Conservation (phyloP, 192 early-diverging fungal species). For the Coemansia sp. region DNA sequence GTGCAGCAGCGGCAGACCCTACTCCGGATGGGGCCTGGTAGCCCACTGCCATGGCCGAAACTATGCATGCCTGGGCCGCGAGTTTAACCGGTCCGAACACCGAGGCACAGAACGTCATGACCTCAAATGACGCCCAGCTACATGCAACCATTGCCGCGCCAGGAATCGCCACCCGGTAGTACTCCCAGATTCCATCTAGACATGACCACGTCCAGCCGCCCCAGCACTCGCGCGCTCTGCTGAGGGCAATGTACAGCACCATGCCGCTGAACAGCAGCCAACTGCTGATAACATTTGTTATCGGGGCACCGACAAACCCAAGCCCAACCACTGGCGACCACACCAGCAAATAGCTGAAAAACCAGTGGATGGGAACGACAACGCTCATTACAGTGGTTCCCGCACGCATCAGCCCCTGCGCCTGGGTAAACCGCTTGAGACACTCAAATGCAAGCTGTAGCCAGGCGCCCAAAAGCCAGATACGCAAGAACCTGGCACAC, state of each 20-base stretch:
- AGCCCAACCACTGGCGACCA: constrained; percentile 47
- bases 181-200: constrained; percentile 54
- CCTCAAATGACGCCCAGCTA: constrained; percentile 79
- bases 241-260: constrained; percentile 49
- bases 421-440: constrained; percentile 74
- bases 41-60: constrained; percentile 60
- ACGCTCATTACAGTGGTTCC: constrained; percentile 25
- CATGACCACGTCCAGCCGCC: constrained; percentile 69
- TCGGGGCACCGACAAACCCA: constrained; percentile 65
- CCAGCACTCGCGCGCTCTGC: constrained; percentile 56
- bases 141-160: constrained; percentile 74
- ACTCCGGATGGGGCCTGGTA: constrained; percentile 67
- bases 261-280: constrained; percentile 54
- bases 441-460: constrained; percentile 76
- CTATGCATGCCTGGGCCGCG: constrained; percentile 71
- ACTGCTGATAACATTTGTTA: constrained; percentile 58
- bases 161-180: constrained; percentile 68
- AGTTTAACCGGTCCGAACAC: constrained; percentile 64
- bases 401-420: constrained; percentile 87
- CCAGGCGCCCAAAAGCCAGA: constrained; percentile 62
- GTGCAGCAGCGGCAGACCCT: constrained; percentile 64
- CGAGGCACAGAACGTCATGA: constrained; percentile 62
- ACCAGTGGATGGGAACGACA: constrained; percentile 22
- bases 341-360: constrained; percentile 25
- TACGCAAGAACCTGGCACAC: constrained; percentile 59